Conservation (phyloP, 2,329 filamentous ascomycete species). For the Fusarium staphyleae region DNA sequence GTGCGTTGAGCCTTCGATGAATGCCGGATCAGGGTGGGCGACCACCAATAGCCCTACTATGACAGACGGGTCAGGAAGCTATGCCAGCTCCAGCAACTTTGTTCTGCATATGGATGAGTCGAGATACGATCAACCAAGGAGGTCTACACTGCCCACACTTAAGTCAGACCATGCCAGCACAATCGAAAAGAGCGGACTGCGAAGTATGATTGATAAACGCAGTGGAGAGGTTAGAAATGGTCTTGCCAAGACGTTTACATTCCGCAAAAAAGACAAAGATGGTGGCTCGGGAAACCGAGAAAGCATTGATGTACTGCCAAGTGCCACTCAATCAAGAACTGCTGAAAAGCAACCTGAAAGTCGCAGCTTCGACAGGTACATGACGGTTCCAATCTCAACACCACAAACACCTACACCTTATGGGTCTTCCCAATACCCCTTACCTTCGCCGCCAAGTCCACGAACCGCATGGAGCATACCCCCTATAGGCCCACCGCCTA, state of each 20-base stretch:
- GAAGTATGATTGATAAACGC: slow-evolving; percentile 60
- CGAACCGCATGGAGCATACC: slow-evolving; percentile 28
- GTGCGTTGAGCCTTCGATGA: slow-evolving; percentile 4
- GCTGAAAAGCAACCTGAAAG: slow-evolving; percentile 15
- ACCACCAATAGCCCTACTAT: slow-evolving; percentile 16
- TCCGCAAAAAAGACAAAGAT: slow-evolving; percentile 57
- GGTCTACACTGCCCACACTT: slow-evolving; percentile 46
- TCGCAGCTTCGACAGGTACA: slow-evolving; percentile 18
- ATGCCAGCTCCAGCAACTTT: slow-evolving; percentile 38
- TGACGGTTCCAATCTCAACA: slow-evolving; percentile 17
- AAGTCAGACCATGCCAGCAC: slow-evolving; percentile 59
- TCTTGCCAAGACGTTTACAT: slow-evolving; percentile 60
- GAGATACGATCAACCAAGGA: slow-evolving; percentile 53
- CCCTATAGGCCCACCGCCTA: slow-evolving; percentile 50
- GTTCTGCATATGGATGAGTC: slow-evolving; percentile 47
- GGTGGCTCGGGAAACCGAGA: slow-evolving; percentile 20
- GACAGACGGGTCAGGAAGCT: slow-evolving; percentile 29
- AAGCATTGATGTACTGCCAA: slow-evolving; percentile 32
- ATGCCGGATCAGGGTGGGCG: slow-evolving; percentile 11
- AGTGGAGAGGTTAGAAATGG: slow-evolving; percentile 63
- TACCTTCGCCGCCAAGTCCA: slow-evolving; percentile 32
- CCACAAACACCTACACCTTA: slow-evolving; percentile 22
- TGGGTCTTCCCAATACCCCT: slow-evolving; percentile 20
- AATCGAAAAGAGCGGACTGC: slow-evolving; percentile 62
- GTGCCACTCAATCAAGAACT: slow-evolving; percentile 24